Base-by-base conservation (phyloP, 768 basidiomycete species). In the Leucosporidium creatinivorum region DNA sequence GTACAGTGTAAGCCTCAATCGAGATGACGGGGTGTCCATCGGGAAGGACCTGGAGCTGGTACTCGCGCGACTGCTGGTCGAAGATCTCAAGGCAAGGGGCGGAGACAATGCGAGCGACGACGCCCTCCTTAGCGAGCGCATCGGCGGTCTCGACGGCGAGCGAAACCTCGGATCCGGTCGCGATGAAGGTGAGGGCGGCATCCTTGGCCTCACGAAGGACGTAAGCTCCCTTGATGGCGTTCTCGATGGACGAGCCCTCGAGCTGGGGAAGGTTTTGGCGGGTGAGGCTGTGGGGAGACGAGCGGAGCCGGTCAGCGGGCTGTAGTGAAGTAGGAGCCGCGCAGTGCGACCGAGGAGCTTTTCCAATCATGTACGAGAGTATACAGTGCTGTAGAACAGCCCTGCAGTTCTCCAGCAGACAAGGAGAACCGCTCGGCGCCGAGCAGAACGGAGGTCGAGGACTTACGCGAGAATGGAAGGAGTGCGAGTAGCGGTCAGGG, bases 261-360 rank as follows among this genome's bases (percentile, higher is more conserved):
- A 97, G 86, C 77, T 96, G 93, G 60, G 93, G 93, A 48, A 97
- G 84, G 81, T 91, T 93, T 81, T 94, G 89, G 51, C 89, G 85
- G 62, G 91, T 90, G 62, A 75, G 71, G 57, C 62, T 62, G 65
- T n/a, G 44, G 8, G n/a, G 26, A 1, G 33, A 19, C 9, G 23
- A 7, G 17, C 13, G 3, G 15, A 15, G 39, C 6, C 3, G 18
- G 33, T 64, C 55, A 57, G 54, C 18, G 23, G 3, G 31, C 10
- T 26, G 30, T 2, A 25, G 18, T 28, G 12, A 19, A 64, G 89
- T 84, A 6, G 86, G 87, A 18, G 25, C 1, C 21, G 54, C 33
- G 33, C 10, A 33, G 5, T 5, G 33, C 33, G 33, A 33, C 10
- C n/a, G 33, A 33, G 33, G 33, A 33, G 5, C 4, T 33, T 10